Evolutionary conservation across 208 protist species (phyloP).

Genomic region (Leishmania arabica): DNA sequence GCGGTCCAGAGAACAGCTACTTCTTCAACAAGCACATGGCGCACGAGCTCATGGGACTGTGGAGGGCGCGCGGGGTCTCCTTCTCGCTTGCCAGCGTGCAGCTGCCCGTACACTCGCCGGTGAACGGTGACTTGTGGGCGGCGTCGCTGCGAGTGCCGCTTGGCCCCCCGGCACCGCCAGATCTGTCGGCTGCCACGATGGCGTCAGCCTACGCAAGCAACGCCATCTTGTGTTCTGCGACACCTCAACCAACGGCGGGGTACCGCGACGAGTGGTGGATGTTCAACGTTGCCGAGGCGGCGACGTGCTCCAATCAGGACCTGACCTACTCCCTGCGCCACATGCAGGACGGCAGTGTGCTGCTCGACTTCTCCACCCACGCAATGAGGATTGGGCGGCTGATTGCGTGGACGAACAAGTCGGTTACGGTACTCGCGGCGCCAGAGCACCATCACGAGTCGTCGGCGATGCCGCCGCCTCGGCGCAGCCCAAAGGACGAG

Average conservation of each 20-base stretch:
- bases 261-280: conserved; percentile 36
- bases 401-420: conserved; percentile 57
- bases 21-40: conserved; percentile 64
- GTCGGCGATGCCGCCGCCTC: conserved; percentile 51
- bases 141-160: not conserved
- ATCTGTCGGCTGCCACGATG: conserved; percentile 8
- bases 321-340: conserved; percentile 71
- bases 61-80: conserved; percentile 43
- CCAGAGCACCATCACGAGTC: conserved; percentile 45
- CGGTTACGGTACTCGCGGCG: conserved; percentile 55
- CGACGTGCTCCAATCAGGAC: conserved; percentile 59
- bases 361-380: conserved; percentile 71
- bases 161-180: not conserved
- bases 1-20: conserved; percentile 60
- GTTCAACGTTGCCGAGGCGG: conserved; percentile 53
- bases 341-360: conserved; percentile 56
- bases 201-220: not conserved
- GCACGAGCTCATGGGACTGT: conserved; percentile 59
- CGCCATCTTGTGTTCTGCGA: conserved; percentile 1
- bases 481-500: conserved; percentile 46
- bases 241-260: not conserved
- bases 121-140: conserved; percentile 60
- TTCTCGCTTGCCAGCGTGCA: conserved; percentile 49
- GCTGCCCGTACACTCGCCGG: conserved; percentile 69
- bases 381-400: conserved; percentile 54